phyloP scores from a whole-genome alignment of 1,139 yeast genomes.

The Blastobotrys raffinosifermentans region DNA sequence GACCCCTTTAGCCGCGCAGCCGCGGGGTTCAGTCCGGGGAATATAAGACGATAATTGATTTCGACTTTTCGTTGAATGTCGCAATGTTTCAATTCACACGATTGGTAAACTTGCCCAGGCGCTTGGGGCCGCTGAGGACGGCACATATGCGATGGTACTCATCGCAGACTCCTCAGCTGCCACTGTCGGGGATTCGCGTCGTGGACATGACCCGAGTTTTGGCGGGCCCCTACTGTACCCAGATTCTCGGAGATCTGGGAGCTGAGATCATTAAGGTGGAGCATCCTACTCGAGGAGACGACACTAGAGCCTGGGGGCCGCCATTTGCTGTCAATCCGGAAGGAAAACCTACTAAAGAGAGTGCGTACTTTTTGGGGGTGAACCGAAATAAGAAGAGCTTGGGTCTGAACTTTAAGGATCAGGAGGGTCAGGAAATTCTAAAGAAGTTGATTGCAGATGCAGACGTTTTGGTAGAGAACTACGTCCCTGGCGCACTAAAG shows the following conservation, averaged over 20 bases:
- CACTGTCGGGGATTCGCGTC: slow-evolving; percentile 34
- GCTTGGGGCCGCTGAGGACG: too few relatives aligned
- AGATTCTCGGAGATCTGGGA: slow-evolving; percentile 39
- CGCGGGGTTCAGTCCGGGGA: too few relatives aligned
- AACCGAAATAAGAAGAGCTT: slow-evolving; percentile 38
- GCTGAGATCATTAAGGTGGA: slow-evolving; percentile 40
- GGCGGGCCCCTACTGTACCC: slow-evolving; percentile 42
- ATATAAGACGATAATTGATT: background rate
- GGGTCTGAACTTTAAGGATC: slow-evolving; percentile 35
- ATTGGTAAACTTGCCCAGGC: too few relatives aligned
- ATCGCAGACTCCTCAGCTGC: slow-evolving; percentile 17
- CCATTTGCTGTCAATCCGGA: slow-evolving; percentile 32
- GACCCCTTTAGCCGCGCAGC: too few relatives aligned
- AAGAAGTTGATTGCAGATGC: slow-evolving; percentile 28
- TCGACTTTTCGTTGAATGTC: background rate
- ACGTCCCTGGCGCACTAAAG: slow-evolving; percentile 36
- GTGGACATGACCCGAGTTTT: slow-evolving; percentile 39
- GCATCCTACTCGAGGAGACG: slow-evolving; percentile 41
- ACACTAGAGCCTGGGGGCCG: slow-evolving; percentile 42
- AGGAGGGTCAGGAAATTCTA: slow-evolving; percentile 32
- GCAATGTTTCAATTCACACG: background rate
- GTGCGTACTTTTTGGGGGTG: slow-evolving; percentile 37
- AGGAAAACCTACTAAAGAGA: slow-evolving; percentile 27
- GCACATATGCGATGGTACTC: too few relatives aligned
- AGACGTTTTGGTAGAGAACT: slow-evolving; percentile 40